Evolutionary conservation across 2,329 filamentous ascomycete genomes (phyloP).

Genomic region (Fusarium robinianum): DNA sequence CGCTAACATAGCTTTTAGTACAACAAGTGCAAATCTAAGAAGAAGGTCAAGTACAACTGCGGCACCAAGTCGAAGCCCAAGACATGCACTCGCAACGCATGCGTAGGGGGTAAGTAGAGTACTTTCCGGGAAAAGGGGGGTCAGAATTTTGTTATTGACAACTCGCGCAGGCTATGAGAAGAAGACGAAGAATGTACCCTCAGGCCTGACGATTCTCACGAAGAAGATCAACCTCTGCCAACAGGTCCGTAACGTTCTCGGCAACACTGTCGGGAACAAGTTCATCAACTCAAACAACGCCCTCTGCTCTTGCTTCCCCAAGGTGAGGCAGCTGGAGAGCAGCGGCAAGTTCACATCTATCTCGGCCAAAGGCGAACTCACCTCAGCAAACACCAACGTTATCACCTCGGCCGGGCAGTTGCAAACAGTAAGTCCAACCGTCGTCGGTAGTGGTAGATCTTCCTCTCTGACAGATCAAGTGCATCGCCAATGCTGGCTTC

Average conservation of each 20-base stretch:
- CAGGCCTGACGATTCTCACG: background rate
- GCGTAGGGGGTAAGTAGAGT: background rate
- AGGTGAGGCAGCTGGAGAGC: background rate
- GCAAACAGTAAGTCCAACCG: background rate
- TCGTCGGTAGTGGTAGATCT: background rate
- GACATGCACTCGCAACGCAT: background rate
- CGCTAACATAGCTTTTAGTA: background rate
- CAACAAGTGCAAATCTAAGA: conserved; percentile 2
- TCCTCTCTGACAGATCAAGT: background rate
- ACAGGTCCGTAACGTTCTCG: background rate
- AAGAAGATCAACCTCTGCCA: conserved; percentile 4
- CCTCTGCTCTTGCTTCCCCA: conserved; percentile 6
- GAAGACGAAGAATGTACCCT: conserved; percentile 1
- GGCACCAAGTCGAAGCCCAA: background rate
- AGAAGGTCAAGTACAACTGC: background rate
- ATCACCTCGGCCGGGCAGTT: background rate
- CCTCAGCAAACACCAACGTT: background rate
- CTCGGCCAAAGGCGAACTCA: background rate
- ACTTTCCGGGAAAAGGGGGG: too few relatives aligned
- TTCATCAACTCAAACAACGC: conserved; percentile 2
- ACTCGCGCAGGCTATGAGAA: background rate
- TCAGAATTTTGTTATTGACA: background rate
- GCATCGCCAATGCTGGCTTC: background rate
- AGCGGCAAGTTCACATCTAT: background rate
- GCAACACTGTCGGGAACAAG: background rate